Evolutionary conservation across 1,139 yeast genomes (phyloP).

Genomic region (Candida sanyaensis): DNA sequence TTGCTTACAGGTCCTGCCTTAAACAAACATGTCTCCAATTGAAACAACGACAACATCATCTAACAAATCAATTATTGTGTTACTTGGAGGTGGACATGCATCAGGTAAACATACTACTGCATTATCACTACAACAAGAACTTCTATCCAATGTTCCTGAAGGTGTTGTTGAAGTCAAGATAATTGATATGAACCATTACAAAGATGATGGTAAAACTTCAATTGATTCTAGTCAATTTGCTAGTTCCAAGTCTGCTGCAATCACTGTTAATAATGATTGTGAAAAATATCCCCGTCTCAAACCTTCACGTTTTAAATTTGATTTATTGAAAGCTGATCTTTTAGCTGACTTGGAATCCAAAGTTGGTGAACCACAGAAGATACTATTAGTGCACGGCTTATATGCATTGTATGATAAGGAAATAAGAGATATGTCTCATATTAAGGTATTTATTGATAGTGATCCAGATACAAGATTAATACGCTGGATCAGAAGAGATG

Average conservation of each 20-base stretch:
- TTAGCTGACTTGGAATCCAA: conserved; percentile 10
- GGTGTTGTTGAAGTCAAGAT: conserved; percentile 30
- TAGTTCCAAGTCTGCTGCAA: conserved; percentile 31
- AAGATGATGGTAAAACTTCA: conserved; percentile 16
- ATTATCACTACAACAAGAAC: conserved; percentile 28
- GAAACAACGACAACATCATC: conserved; percentile 8
- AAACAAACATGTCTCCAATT: not conserved
- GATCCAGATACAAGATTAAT: conserved; percentile 85
- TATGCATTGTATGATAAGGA: conserved; percentile 73
- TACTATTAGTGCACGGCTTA: conserved; percentile 72
- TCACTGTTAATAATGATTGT: conserved; percentile 26
- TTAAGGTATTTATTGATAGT: conserved; percentile 79
- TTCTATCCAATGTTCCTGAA: conserved; percentile 20
- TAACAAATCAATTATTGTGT: conserved; percentile 38
- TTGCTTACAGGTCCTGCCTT: not conserved
- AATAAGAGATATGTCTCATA: conserved; percentile 58
- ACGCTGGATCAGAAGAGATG: conserved; percentile 63
- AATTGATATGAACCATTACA: conserved; percentile 41
- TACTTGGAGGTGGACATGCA: conserved; percentile 77
- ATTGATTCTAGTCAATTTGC: conserved; percentile 19
- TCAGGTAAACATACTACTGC: conserved; percentile 59
- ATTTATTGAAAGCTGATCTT: conserved; percentile 19
- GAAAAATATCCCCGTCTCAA: conserved; percentile 24
- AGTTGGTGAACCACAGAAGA: conserved; percentile 23
- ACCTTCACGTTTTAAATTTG: conserved; percentile 45